Evolutionary conservation across 2,329 filamentous ascomycete species (phyloP).

Genomic region (Xylaria sp.): DNA sequence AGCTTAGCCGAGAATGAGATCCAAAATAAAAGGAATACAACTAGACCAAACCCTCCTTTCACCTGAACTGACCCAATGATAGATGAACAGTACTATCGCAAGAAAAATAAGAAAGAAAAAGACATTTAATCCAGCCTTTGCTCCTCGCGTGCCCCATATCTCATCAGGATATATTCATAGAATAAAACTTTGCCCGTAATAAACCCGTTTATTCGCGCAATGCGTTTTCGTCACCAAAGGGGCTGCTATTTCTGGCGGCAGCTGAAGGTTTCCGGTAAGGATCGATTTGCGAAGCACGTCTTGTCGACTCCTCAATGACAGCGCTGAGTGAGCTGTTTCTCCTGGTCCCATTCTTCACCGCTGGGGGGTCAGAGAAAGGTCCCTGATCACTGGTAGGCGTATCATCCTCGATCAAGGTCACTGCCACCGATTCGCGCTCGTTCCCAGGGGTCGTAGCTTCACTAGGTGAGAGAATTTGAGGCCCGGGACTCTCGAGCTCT

Average conservation of each 20-base stretch:
- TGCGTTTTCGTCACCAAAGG: slow-evolving; percentile 43
- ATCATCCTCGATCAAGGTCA: slow-evolving; percentile 58
- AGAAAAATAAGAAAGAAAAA: slow-evolving; percentile 3
- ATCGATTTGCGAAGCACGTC: slow-evolving; percentile 44
- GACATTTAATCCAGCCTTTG: slow-evolving; percentile 22
- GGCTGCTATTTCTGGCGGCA: slow-evolving; percentile 34
- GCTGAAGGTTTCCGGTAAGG: slow-evolving; percentile 41
- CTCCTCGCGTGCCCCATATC: slow-evolving; percentile 29
- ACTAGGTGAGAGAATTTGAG: slow-evolving; percentile 23
- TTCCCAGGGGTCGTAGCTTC: not conserved
- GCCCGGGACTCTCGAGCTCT: slow-evolving; percentile 32
- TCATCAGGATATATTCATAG: slow-evolving; percentile 31
- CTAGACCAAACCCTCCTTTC: slow-evolving; percentile 2
- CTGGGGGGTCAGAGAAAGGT: slow-evolving; percentile 64
- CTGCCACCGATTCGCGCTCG: slow-evolving; percentile 49
- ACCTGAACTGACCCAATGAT: not conserved
- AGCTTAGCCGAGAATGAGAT: slow-evolving; percentile 15
- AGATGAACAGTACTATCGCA: slow-evolving; percentile 24
- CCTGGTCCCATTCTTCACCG: slow-evolving; percentile 37
- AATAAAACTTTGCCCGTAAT: slow-evolving; percentile 5
- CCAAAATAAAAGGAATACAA: slow-evolving; percentile 19
- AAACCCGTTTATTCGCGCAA: slow-evolving; percentile 35
- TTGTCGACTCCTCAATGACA: slow-evolving; percentile 60
- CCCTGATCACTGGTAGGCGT: slow-evolving; percentile 58
- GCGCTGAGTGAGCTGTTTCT: slow-evolving; percentile 58